Base-by-base conservation (phyloP, 2,329 filamentous ascomycete genomes). In the Diaporthe caulivora region DNA sequence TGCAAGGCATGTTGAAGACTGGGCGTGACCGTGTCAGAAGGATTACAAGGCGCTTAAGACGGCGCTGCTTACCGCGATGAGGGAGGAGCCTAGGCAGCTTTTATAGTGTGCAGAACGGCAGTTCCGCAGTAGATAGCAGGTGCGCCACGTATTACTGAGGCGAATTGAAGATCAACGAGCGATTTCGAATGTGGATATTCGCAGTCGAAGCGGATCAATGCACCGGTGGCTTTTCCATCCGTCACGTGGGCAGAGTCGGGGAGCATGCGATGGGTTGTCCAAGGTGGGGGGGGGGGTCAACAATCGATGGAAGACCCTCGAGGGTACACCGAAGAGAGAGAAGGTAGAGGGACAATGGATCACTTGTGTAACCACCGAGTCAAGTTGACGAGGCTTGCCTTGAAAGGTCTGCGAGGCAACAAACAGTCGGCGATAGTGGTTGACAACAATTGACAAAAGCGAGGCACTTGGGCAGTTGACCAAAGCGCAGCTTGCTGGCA, bases 1-100 rank as follows among this genome's bases (percentile, higher is more conserved):
- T 71, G 26, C 34, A 21, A 55, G 58, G n/a, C 71, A 70, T 70
- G 2, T 18, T 71, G 62, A 15, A 26, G 2, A 47, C 31, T 62
- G 21, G 58, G 10, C 1, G 31, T 29, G 37, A 1, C 18, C 7
- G 3, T 11, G 18, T 72, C 17, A 72, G 42, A 54, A 49, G 10
- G 18, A n/a, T 17, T 15, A 18, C 17, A 42, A 29, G 26, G 18
- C 13, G 26, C 4, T 21, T 9, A 7, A 17, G 6, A 9, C 8
- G 42, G 24, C n/a, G 42, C 21, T 31, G 37, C 57, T 3, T 58
- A 58, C 65, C 37, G 42, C 10, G 18, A 13, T 2, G 42, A 2
- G 10, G 3, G 10, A 37, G 31, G 18, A n/a, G 18, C 26, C n/a
- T 7, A 37, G 47, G 21, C 24, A 18, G n/a, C 29, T 15, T 29